Percentiles rank a stretch among this genome's conserved stretches.
phyloP scores from a whole-genome alignment of 1,284 basidiomycete species.

The Sporisorium exsertum region DNA sequence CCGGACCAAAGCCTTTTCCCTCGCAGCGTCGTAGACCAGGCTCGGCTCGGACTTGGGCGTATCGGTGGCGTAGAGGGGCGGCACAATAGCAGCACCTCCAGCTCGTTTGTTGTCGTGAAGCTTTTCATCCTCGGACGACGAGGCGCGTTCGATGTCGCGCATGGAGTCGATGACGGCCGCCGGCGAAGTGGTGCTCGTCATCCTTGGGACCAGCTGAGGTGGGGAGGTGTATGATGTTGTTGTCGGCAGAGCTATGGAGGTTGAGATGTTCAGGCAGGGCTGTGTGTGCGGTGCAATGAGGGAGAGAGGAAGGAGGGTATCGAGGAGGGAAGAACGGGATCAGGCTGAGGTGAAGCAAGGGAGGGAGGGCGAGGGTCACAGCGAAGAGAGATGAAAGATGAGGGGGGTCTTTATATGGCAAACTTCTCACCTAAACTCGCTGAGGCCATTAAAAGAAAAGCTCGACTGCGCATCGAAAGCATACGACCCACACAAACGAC shows the following conservation, averaged over 20 bases:
- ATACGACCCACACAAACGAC: background rate
- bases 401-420: background rate
- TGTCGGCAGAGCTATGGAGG: background rate
- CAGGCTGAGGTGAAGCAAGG: background rate
- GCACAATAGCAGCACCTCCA: background rate
- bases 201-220: background rate
- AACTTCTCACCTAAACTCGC: background rate
- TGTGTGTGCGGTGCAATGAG: background rate
- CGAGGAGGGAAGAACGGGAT: background rate
- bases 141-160: conserved; percentile 34
- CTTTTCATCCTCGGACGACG: conserved; percentile 38
- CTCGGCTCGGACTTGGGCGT: conserved; percentile 17
- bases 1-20: conserved; percentile 41
- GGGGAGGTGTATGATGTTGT: background rate
- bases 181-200: conserved; percentile 35
- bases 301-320: too few species aligned
- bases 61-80: conserved; percentile 19
- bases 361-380: background rate
- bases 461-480: too few species aligned
- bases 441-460: too few species aligned
- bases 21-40: conserved; percentile 71
- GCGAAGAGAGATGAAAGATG: background rate
- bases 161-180: conserved; percentile 20
- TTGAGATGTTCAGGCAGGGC: background rate
- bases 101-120: conserved; percentile 13